A percentile compares a stretch with the other conserved stretches of the same genome.
Conservation (phyloP, 495 filamentous ascomycete genomes). For the Annulohypoxylon moriforme region DNA sequence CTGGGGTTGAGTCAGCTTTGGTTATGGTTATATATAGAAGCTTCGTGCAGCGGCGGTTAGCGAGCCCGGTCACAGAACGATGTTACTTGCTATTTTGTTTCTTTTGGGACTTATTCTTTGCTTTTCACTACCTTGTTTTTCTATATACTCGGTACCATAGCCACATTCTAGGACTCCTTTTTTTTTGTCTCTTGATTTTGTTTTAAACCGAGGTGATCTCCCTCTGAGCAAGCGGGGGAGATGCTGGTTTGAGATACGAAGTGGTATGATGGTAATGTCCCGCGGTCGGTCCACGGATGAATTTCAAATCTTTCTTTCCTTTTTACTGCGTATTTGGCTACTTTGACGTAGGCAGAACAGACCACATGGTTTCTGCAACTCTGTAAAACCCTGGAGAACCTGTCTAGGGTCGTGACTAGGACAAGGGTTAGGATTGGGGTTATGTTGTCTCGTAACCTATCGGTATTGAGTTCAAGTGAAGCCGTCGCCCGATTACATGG, state of each 20-base stretch:
- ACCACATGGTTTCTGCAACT: not conserved
- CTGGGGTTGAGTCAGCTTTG: not conserved
- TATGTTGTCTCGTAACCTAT: not conserved
- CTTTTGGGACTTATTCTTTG: not conserved
- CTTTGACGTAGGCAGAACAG: not conserved
- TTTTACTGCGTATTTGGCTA: not conserved
- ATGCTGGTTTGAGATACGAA: not conserved
- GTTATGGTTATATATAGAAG: not conserved
- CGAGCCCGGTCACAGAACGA: constrained; percentile 6
- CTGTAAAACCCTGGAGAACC: not conserved
- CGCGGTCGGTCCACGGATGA: not conserved
- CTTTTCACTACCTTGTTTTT: not conserved
- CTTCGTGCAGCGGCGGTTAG: constrained; percentile 3
- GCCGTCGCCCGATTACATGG: not conserved
- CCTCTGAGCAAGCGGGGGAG: not conserved
- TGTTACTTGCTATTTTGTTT: not conserved
- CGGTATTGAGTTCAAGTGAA: not conserved
- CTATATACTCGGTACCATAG: constrained; percentile 1
- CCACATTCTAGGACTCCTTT: constrained; percentile 5
- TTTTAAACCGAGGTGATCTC: not conserved
- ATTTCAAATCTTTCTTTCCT: not conserved
- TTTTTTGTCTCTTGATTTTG: not conserved
- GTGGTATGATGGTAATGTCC: not conserved
- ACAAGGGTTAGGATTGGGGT: not conserved
- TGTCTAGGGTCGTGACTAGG: not conserved